A percentile compares a stretch with the other conserved stretches of the same genome.
phyloP scores from a whole-genome alignment of 768 basidiomycete genomes.

The Kwoniella sp. region DNA sequence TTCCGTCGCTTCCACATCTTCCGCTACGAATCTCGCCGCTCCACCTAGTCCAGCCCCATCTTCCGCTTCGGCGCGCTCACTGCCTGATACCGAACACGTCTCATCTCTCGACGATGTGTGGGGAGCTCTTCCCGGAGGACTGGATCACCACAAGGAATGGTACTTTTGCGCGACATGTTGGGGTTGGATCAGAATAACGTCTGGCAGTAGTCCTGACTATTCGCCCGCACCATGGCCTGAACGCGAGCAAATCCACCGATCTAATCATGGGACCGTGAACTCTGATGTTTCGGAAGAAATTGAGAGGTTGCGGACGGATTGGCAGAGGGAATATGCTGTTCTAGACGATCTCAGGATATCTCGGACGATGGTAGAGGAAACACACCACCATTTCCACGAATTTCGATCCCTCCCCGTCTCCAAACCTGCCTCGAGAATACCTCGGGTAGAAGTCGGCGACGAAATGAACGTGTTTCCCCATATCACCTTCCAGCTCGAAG shows the following conservation, averaged over 20 bases:
- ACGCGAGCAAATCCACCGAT: not conserved
- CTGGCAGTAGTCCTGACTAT: slow-evolving; percentile 11
- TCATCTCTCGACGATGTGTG: slow-evolving; percentile 35
- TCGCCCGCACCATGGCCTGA: not conserved
- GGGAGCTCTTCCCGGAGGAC: slow-evolving; percentile 40
- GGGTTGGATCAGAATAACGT: slow-evolving; percentile 39
- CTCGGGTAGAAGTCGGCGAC: slow-evolving; percentile 26
- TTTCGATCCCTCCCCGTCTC: slow-evolving; percentile 20
- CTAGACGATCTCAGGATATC: slow-evolving; percentile 4
- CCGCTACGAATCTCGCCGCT: not conserved
- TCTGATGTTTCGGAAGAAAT: not conserved
- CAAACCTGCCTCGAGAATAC: slow-evolving; percentile 15
- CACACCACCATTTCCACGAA: slow-evolving; percentile 39
- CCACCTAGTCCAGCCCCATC: slow-evolving; percentile 19
- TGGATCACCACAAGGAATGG: slow-evolving; percentile 28
- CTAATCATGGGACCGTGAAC: not conserved
- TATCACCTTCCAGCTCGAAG: slow-evolving; percentile 25
- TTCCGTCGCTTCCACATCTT: slow-evolving; percentile 2
- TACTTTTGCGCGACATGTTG: slow-evolving; percentile 48
- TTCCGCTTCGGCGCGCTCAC: slow-evolving; percentile 8
- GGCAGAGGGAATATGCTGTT: not conserved
- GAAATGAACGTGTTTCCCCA: slow-evolving; percentile 41
- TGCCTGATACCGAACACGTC: slow-evolving; percentile 15
- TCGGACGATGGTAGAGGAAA: slow-evolving; percentile 1
- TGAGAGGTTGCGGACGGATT: not conserved